Base-by-base conservation (phyloP, 208 protist species). In the Borovskyia barvae region DNA sequence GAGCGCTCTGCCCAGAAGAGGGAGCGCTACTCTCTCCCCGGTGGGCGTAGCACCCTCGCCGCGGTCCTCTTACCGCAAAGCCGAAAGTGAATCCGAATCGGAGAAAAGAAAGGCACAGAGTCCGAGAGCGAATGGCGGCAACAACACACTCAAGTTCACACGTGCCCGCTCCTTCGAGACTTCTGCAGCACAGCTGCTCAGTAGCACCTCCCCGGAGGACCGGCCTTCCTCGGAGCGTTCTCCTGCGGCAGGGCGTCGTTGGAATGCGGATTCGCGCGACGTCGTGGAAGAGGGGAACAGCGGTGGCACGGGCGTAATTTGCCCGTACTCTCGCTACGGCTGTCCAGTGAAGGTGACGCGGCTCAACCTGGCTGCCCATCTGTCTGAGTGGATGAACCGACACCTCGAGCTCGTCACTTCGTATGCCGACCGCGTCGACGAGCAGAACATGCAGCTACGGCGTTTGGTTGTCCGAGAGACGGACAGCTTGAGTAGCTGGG, bases 281-380 rank as follows among this genome's bases (percentile, higher is more conserved):
- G 45, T 30, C 20, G 39, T 32, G 9, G 47, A 70, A 19, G 55
- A 66, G 8, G n/a, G n/a, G n/a, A n/a, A n/a, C n/a, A n/a, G n/a
- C n/a, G 59, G 49, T 29, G 30, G 22, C 9, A 54, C 48, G 22
- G 26, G 36, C 29, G 53, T 69, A 17, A 41, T 75, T 1, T 92
- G 85, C 68, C 85, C 85, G 0, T 92, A 92, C 64, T 64, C 77
- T 9, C 61, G 76, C 26, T 92, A 85, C 49, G 85, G 85, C 40
- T 92, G 85, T 64, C 58, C 50, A 9, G 57, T 68, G 25, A 73
- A 55, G 48, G 68, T 89, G 24, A 73, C 76, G n/a, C 64, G 64
- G 8, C 49, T 71, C 15, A 77, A 74, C 40, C 39, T 92, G 19
- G 14, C 72, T 0, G 60, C 66, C 14, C 85, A 92, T 45, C 56